Evolutionary conservation across 139 green algal genomes (phyloP).

Genomic region (Prasinococcaceae sp.): DNA sequence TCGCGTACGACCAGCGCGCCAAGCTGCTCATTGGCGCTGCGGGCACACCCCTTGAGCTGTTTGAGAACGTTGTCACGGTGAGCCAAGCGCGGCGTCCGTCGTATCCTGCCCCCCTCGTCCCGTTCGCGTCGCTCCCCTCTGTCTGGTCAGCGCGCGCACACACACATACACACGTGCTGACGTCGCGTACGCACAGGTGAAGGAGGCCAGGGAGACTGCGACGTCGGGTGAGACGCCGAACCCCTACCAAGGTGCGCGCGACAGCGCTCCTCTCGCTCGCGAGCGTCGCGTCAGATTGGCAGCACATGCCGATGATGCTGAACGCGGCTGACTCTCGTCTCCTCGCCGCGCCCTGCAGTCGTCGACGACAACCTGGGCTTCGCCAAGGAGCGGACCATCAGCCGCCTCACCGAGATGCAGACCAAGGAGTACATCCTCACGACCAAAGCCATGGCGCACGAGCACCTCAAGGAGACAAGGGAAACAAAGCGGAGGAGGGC

Average conservation of each 20-base stretch:
- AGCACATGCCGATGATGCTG: too few relatives aligned
- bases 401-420: constrained; percentile 79
- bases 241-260: constrained; percentile 1
- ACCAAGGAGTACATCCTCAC: constrained; percentile 22
- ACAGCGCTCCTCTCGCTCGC: background rate
- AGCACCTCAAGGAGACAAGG: too few relatives aligned
- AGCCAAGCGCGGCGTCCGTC: too few relatives aligned
- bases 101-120: too few relatives aligned
- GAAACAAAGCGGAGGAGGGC: too few relatives aligned
- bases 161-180: too few relatives aligned
- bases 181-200: constrained; percentile 31
- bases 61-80: constrained; percentile 61
- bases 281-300: constrained; percentile 16
- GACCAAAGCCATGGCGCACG: too few relatives aligned
- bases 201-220: background rate
- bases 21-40: constrained; percentile 61
- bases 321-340: too few relatives aligned
- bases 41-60: constrained; percentile 58
- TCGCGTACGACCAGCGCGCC: constrained; percentile 80
- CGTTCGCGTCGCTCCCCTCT: too few relatives aligned
- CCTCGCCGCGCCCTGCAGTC: too few relatives aligned
- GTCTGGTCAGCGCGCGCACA: too few relatives aligned
- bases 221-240: background rate
- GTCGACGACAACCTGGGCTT: constrained; percentile 41
- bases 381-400: constrained; percentile 78